Conservation (phyloP, 1,284 basidiomycete species). For the Cryptococcus hybrid region DNA sequence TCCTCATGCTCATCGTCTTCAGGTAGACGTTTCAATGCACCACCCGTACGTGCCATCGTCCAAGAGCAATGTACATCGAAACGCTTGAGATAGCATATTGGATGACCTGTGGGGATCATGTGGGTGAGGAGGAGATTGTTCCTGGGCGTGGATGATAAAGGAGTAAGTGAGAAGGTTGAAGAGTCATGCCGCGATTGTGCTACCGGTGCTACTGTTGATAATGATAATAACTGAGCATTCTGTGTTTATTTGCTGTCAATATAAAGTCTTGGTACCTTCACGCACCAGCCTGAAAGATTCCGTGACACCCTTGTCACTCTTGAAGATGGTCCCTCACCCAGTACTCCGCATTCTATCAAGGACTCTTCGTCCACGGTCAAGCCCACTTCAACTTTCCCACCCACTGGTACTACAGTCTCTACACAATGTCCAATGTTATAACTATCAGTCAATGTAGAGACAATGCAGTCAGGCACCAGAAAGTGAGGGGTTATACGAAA, state of each 20-base stretch:
- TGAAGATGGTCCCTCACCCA: not conserved
- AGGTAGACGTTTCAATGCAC: not conserved
- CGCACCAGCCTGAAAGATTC: not conserved
- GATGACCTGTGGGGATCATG: slow-evolving; percentile 6
- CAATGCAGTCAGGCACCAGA: not conserved
- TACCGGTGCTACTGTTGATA: not conserved
- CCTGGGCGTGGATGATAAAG: not conserved
- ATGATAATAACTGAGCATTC: not conserved
- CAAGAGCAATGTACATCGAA: slow-evolving; percentile 2
- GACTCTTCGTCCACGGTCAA: slow-evolving; percentile 39
- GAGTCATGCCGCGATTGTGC: not conserved
- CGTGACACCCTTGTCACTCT: not conserved
- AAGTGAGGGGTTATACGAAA: slow-evolving; percentile 5
- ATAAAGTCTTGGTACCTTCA: not conserved
- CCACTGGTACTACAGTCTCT: slow-evolving; percentile 13
- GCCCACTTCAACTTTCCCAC: slow-evolving; percentile 39
- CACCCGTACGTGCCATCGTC: not conserved
- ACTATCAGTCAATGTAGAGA: not conserved
- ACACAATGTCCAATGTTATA: slow-evolving; percentile 8
- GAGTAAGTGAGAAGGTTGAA: not conserved
- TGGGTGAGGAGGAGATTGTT: not conserved
- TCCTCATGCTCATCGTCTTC: not conserved
- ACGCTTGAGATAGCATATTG: slow-evolving; percentile 6
- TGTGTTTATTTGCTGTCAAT: not conserved
- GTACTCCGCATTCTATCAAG: not conserved